Evolutionary conservation across 768 basidiomycete genomes (phyloP), one percentile per base, ranked within the genome.

Genomic region (Phylloporus sp.): DNA sequence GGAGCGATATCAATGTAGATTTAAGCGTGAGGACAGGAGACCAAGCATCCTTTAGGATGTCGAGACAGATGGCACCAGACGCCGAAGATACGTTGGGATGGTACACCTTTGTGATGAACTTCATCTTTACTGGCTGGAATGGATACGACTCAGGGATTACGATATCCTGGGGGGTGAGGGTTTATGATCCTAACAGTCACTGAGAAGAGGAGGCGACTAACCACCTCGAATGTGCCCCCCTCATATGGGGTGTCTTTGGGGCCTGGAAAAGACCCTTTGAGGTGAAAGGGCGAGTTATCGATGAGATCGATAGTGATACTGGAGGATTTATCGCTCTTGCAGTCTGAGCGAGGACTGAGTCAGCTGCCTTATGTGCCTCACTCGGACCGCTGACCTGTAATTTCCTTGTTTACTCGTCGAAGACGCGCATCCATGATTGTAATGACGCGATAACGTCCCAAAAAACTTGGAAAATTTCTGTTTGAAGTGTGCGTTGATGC

Each of bases 51-150:
- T 86, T 82, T 28, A 70, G 76, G 67, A 85, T 88, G 72, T 93
- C 91, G 50, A 93, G 83, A 70, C 94, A 97, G 72, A 97, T 97
- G 40, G 91, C 93, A 44, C 95, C 95, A 3, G 90, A 92, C 29
- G 87, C 89, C 22, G 91, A 95, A 18, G 93, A 95, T 35, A 98
- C 79, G 64, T 98, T 98, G 4, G 95, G 95, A 67, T 98, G 93
- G 67, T 93, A 97, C 26, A 95, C 88, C 69, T 93, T 93, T 32
- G 95, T 98, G 55, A 95, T 84, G 72, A 98, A 97, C 68, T 94
- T 95, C 92, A 97, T 97, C 79, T 97, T 97, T 48, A 95, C 87
- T 0, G 95, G 93, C 65, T 93, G 88, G 69, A 93, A 91, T 16
- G 89, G 91, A 65, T 92, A 92, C 44, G 90, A 82, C 39, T 93